Conservation (phyloP, 148 eudicot genomes). For the Persicaria tinctoria region DNA sequence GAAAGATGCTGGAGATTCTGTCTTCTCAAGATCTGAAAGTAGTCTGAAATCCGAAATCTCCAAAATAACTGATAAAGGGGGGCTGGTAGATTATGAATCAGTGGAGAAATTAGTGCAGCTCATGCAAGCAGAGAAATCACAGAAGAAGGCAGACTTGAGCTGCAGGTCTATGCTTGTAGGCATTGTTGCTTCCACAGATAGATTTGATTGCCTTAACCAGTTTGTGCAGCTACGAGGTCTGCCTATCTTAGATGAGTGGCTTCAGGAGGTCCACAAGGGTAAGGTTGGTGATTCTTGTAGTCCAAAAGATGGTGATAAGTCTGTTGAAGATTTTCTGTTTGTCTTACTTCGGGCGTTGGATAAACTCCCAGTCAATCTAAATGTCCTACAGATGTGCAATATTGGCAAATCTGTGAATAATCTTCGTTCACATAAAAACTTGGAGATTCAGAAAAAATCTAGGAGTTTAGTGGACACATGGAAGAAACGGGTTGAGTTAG, state of each 20-base stretch:
- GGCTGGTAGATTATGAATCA: slow-evolving; percentile 58
- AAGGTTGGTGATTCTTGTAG: slow-evolving; percentile 50
- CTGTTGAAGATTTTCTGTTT: slow-evolving; percentile 77
- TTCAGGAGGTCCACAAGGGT: slow-evolving; percentile 82
- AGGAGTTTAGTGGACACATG: slow-evolving; percentile 85
- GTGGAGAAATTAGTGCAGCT: slow-evolving; percentile 81
- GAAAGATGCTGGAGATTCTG: slow-evolving; percentile 51
- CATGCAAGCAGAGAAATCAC: slow-evolving; percentile 60
- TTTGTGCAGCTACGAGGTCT: slow-evolving; percentile 87
- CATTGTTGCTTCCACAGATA: slow-evolving; percentile 76
- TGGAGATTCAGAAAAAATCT: slow-evolving; percentile 91
- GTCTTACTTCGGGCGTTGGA: slow-evolving; percentile 82
- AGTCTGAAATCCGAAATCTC: slow-evolving; percentile 57
- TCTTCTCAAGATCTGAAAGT: slow-evolving; percentile 36
- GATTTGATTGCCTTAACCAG: slow-evolving; percentile 61
- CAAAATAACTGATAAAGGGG: slow-evolving; percentile 64
- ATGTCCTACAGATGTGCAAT: slow-evolving; percentile 73
- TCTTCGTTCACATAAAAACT: slow-evolving; percentile 64
- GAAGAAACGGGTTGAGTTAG: slow-evolving; percentile 97
- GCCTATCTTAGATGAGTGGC: slow-evolving; percentile 80
- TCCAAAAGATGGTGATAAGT: slow-evolving; percentile 62
- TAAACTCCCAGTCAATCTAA: slow-evolving; percentile 86
- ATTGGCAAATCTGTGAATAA: slow-evolving; percentile 93
- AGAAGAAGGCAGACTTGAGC: slow-evolving; percentile 50
- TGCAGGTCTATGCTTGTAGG: slow-evolving; percentile 60